Percentiles rank a stretch among this genome's conserved stretches.
Conservation (phyloP, 2,329 filamentous ascomycete genomes). For the Penicillium freii region DNA sequence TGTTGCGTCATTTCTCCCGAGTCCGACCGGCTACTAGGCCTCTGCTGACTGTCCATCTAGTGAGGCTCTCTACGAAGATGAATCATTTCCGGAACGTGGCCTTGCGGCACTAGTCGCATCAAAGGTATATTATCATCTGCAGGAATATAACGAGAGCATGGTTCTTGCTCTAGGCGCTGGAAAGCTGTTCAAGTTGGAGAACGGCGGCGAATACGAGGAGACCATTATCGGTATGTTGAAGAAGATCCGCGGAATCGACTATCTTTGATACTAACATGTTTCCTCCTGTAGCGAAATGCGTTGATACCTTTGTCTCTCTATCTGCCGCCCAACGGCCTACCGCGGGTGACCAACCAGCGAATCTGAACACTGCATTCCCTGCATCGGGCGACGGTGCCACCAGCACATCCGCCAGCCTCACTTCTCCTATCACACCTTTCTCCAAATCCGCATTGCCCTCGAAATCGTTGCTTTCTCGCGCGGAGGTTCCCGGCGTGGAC, state of each 20-base stretch:
- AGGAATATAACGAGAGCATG: slow-evolving; percentile 99
- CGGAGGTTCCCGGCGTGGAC: slow-evolving; percentile 62
- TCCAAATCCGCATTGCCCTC: slow-evolving; percentile 90
- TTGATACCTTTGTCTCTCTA: slow-evolving; percentile 93
- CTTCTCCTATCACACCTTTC: slow-evolving; percentile 91
- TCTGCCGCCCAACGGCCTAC: slow-evolving; percentile 59
- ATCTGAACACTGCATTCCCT: slow-evolving; percentile 77
- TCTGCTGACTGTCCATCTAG: slow-evolving; percentile 49
- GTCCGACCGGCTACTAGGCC: slow-evolving; percentile 3
- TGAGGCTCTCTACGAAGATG: slow-evolving; percentile 96
- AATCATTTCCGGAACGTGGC: slow-evolving; percentile 87
- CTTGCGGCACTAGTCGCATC: slow-evolving; percentile 91
- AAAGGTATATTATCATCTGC: slow-evolving; percentile 98
- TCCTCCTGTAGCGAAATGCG: slow-evolving; percentile 68
- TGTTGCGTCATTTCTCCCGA: slow-evolving; percentile 5
- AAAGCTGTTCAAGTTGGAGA: slow-evolving; percentile 89
- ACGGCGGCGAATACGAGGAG: slow-evolving; percentile 93
- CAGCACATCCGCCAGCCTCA: slow-evolving; percentile 64
- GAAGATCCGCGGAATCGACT: neutral
- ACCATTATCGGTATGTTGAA: slow-evolving; percentile 76
- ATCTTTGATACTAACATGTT: neutral
- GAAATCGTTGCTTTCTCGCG: slow-evolving; percentile 89
- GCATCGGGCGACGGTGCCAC: slow-evolving; percentile 63
- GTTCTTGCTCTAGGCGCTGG: slow-evolving; percentile 92
- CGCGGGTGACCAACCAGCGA: slow-evolving; percentile 56